A percentile compares a stretch with the other conserved stretches of the same genome.
Evolutionary conservation across 2,329 filamentous ascomycete species (phyloP).

Genomic region (Cladosporium sp.): DNA sequence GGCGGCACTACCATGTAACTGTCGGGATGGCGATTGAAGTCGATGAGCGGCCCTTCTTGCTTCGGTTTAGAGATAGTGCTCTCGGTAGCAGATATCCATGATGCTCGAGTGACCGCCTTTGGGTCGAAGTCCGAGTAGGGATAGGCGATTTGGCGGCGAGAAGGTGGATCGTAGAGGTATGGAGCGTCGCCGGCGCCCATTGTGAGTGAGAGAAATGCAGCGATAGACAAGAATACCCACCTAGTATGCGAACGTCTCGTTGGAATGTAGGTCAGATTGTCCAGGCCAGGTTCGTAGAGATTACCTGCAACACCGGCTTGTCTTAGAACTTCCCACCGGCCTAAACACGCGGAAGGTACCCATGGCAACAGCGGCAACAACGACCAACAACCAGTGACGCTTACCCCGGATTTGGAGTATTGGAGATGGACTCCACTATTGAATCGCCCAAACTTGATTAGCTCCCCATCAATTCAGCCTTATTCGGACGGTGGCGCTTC

Average conservation of each 20-base stretch:
- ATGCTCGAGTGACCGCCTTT: conserved; percentile 77
- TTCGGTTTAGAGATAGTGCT: conserved; percentile 54
- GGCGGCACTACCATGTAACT: conserved; percentile 62
- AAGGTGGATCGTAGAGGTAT: conserved; percentile 66
- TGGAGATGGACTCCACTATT: conserved; percentile 1
- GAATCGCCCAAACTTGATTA: conserved; percentile 3
- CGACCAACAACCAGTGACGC: neutral
- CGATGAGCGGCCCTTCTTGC: conserved; percentile 69
- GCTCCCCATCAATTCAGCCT: conserved; percentile 1
- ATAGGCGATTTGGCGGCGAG: conserved; percentile 51
- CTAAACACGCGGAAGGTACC: neutral
- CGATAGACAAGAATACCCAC: conserved; percentile 4
- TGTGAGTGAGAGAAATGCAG: conserved; percentile 10
- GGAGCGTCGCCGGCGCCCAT: conserved; percentile 46
- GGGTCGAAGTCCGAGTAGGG: conserved; percentile 68
- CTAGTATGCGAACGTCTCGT: neutral
- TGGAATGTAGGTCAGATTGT: neutral
- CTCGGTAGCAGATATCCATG: conserved; percentile 51
- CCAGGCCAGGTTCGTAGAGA: neutral
- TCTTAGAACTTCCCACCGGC: neutral
- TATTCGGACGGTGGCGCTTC: neutral
- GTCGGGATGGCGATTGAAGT: conserved; percentile 84
- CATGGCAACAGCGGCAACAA: neutral
- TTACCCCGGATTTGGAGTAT: neutral
- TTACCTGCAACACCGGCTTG: neutral